A percentile compares a stretch with the other conserved stretches of the same genome.
Evolutionary conservation across 345 rosid genomes (phyloP).

Genomic region (Hevea brasiliensis): DNA sequence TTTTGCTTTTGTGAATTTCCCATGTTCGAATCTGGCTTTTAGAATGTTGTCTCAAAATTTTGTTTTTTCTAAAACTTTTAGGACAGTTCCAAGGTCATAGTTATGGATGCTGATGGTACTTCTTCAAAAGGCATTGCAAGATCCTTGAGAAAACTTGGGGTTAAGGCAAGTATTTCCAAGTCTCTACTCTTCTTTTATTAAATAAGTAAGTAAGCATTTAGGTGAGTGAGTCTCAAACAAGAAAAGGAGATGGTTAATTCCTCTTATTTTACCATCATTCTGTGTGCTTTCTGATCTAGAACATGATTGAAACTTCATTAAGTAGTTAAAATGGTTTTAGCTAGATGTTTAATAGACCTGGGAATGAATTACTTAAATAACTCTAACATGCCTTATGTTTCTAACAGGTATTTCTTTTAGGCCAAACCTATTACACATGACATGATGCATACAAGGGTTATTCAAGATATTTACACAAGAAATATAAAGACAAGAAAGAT

Average conservation of each 20-base stretch:
- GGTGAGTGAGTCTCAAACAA: background rate
- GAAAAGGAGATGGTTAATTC: background rate
- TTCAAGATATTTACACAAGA: background rate
- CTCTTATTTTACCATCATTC: background rate
- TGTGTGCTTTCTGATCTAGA: background rate
- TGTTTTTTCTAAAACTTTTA: slow-evolving; percentile 54
- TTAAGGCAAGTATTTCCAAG: slow-evolving; percentile 51
- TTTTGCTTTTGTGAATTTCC: background rate
- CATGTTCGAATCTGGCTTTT: background rate
- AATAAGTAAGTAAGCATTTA: background rate
- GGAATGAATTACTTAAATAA: background rate
- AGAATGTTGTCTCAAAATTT: slow-evolving; percentile 36
- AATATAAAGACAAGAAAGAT: background rate
- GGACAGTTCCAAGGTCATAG: slow-evolving; percentile 94
- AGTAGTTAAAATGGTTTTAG: background rate
- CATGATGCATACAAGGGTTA: background rate
- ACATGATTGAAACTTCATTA: background rate
- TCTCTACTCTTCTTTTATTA: slow-evolving; percentile 8
- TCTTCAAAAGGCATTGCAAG: slow-evolving; percentile 86
- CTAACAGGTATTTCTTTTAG: background rate
- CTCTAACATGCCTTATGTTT: background rate
- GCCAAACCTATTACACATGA: background rate
- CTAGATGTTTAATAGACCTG: background rate
- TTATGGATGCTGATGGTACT: slow-evolving; percentile 92
- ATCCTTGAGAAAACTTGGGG: slow-evolving; percentile 81